Evolutionary conservation across 2,329 filamentous ascomycete species (phyloP).

Genomic region (Pseudogymnoascus sp.): DNA sequence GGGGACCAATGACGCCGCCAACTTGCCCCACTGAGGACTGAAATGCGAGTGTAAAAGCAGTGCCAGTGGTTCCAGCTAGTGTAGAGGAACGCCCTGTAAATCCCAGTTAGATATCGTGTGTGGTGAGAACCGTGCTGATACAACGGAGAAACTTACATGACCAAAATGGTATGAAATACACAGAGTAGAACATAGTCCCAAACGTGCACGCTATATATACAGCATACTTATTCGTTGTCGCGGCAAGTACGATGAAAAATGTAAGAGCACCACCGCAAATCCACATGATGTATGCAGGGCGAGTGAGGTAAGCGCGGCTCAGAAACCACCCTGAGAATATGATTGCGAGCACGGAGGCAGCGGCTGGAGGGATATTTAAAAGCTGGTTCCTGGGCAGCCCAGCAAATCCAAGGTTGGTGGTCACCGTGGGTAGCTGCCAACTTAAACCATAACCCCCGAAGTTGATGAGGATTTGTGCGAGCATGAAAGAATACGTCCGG

Average conservation of each 20-base stretch:
- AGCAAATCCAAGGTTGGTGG: slow-evolving; percentile 36
- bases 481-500: slow-evolving; percentile 32
- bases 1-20: slow-evolving; percentile 38
- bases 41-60: slow-evolving; percentile 38
- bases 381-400: slow-evolving; percentile 37
- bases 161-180: slow-evolving; percentile 41
- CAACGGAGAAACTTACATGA: slow-evolving; percentile 26
- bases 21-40: slow-evolving; percentile 38
- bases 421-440: slow-evolving; percentile 37
- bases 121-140: background rate
- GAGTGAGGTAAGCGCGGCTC: slow-evolving; percentile 33
- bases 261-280: slow-evolving; percentile 35
- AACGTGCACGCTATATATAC: slow-evolving; percentile 39
- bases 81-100: slow-evolving; percentile 33
- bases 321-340: slow-evolving; percentile 36
- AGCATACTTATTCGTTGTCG: slow-evolving; percentile 30
- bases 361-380: slow-evolving; percentile 39
- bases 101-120: background rate
- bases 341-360: slow-evolving; percentile 33
- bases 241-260: slow-evolving; percentile 39
- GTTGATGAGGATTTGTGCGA: slow-evolving; percentile 33
- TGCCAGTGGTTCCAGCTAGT: slow-evolving; percentile 35
- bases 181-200: slow-evolving; percentile 36
- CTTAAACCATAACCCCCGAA: slow-evolving; percentile 35
- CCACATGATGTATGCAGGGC: slow-evolving; percentile 35